phyloP scores from a whole-genome alignment of 306 rosid species.

The Lotus japonicus region DNA sequence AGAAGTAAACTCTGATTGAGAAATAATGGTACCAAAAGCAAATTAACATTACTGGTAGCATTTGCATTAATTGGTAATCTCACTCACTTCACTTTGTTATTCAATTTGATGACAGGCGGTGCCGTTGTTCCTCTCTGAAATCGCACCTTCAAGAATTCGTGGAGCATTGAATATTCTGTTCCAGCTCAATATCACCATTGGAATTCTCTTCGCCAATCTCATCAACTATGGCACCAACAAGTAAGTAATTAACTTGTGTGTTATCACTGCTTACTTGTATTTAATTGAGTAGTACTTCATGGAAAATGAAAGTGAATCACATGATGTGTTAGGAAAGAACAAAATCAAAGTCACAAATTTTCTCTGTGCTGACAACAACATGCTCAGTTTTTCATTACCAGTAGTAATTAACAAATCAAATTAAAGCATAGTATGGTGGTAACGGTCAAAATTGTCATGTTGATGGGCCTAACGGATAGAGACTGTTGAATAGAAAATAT shows the following conservation, averaged over 20 bases:
- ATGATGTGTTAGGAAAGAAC: not conserved
- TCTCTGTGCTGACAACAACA: not conserved
- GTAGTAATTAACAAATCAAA: not conserved
- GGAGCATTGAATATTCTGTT: constrained; percentile 85
- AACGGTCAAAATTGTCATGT: constrained; percentile 17
- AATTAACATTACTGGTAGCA: no score
- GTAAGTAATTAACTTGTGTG: constrained; percentile 30
- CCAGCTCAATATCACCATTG: constrained; percentile 78
- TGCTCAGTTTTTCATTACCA: not conserved
- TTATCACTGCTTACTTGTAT: not conserved
- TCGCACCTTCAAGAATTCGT: constrained; percentile 92
- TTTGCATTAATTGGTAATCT: no score
- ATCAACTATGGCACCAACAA: constrained; percentile 77
- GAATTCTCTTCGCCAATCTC: constrained; percentile 81
- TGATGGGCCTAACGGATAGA: not conserved
- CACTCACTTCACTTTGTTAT: no score
- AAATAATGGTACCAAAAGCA: no score
- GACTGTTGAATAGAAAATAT: not conserved
- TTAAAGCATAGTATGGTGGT: not conserved
- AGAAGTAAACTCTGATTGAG: not conserved
- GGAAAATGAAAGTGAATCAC: not conserved
- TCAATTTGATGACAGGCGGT: constrained; percentile 61
- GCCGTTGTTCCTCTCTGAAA: constrained; percentile 86
- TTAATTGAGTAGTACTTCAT: not conserved
- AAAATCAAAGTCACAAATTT: not conserved